These are phyloP conservation scores for Malus hybrid DNA, from an alignment of 331 rosid species.

Conservation along the genomic window DNA sequence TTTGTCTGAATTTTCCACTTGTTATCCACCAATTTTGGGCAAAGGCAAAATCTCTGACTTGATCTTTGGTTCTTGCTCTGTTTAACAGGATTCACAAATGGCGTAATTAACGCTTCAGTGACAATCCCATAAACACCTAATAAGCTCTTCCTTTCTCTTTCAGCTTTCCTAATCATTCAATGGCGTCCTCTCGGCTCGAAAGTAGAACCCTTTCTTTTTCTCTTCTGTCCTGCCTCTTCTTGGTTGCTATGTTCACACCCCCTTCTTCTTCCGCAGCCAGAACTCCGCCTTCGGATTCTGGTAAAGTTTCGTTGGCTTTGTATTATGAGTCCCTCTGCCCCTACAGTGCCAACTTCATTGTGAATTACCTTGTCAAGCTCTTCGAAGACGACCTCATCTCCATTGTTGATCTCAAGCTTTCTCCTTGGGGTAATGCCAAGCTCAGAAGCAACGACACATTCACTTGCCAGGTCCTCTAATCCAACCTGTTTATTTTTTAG, in stretches of 20 bases:
- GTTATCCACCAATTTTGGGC: conserved; percentile 1
- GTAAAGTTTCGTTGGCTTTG: conserved; percentile 49
- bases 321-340: conserved; percentile 90
- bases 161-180: conserved; percentile 4
- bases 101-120: neutral
- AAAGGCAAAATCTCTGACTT: conserved; percentile 6
- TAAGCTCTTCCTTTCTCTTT: neutral
- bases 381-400: conserved; percentile 49
- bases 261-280: conserved; percentile 16
- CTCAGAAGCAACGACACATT: conserved; percentile 45
- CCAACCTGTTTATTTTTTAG: neutral
- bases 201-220: neutral
- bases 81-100: conserved; percentile 7
- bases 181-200: conserved; percentile 26
- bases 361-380: conserved; percentile 53
- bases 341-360: conserved; percentile 54
- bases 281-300: conserved; percentile 23
- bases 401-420: conserved; percentile 65
- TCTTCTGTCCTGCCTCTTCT: conserved; percentile 19
- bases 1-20: neutral
- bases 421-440: conserved; percentile 87
- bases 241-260: conserved; percentile 20
- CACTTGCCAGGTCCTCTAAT: conserved; percentile 60
- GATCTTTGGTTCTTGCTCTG: neutral
- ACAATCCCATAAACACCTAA: neutral